Evolutionary conservation across 2,329 filamentous ascomycete species (phyloP), one percentile per base, ranked within the genome.

Genomic region (Colletotrichum musicola): DNA sequence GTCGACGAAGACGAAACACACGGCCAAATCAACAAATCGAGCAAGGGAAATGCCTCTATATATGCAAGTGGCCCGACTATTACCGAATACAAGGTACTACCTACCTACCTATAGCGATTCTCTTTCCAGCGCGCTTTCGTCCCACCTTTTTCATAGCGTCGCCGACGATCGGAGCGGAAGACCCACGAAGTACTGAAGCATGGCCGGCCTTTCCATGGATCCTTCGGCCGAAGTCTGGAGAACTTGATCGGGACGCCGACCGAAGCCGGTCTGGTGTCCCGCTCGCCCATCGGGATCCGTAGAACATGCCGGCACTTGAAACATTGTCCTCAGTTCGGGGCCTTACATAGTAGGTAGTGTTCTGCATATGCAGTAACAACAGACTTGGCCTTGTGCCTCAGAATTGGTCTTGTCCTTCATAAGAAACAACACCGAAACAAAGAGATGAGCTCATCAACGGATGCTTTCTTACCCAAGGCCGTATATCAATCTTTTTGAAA

Each of bases 111-210:
- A 35, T 35, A 35, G 6, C 47, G 55, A 51, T 55, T 13, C 16
- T 49, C 4, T 9, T 18, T n/a, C 47, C 12, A 14, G 40, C 16
- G 9, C 35, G 20, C 18, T 14, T 13, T 22, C 12, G 14, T 46
- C 38, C 61, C 61, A 68, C 54, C 40, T 14, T 22, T 38, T 4
- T 7, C 9, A 6, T 16, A n/a, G n/a, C 18, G 27, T 25, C 49
- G 62, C 62, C 53, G 65, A 69, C 51, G 9, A 66, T 60, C 62
- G 62, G 66, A 69, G 50, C 9, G 22, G 35, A 35, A 10, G 30
- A 10, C 16, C n/a, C 6, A 42, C 56, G 16, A 55, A 10, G 20
- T 25, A 13, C 30, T 35, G 30, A 35, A 35, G 30, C 30, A 5
- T 35, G 66, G 13, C 44, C 60, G 64, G 63, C 42, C 40, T 40